Percentiles rank a stretch among this genome's conserved stretches.
Evolutionary conservation across 495 filamentous ascomycete species (phyloP).

Genomic region (Hypoxylon lienhwacheense): DNA sequence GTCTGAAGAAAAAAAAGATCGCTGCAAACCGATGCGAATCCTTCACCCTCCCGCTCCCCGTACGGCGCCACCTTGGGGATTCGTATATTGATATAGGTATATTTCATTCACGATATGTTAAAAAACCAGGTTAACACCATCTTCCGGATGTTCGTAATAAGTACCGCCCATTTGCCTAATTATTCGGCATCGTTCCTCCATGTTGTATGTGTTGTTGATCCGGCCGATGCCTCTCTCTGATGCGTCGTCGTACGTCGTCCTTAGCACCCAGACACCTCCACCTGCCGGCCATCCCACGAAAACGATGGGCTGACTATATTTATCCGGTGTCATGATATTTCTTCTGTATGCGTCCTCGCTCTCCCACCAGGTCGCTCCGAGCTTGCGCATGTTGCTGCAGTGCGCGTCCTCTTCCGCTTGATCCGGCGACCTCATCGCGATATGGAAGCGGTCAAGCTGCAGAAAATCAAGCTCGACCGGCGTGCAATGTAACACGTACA

Average conservation of each 20-base stretch:
- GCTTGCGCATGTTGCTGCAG: slow-evolving; percentile 32
- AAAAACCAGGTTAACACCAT: slow-evolving; percentile 27
- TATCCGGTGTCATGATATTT: slow-evolving; percentile 15
- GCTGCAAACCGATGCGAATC: no score
- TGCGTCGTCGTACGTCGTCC: slow-evolving; percentile 21
- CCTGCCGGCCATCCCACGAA: slow-evolving; percentile 28
- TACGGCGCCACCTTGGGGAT: no score
- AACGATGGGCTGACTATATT: slow-evolving; percentile 14
- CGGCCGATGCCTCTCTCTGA: slow-evolving; percentile 19
- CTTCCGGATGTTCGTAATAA: slow-evolving; percentile 34
- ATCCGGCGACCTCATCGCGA: slow-evolving; percentile 21
- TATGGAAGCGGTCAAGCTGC: slow-evolving; percentile 24
- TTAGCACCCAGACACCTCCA: slow-evolving; percentile 31
- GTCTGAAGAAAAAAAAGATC: no score
- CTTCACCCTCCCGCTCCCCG: no score
- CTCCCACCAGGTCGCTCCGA: slow-evolving; percentile 33
- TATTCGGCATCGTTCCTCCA: slow-evolving; percentile 37
- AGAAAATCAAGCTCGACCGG: slow-evolving; percentile 33
- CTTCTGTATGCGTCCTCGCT: slow-evolving; percentile 25
- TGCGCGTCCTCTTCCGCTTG: slow-evolving; percentile 28
- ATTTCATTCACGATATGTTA: no score
- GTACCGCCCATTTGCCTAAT: slow-evolving; percentile 34
- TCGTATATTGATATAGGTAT: no score
- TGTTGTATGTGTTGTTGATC: slow-evolving; percentile 31
- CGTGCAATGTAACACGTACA: slow-evolving; percentile 28